Conservation (phyloP, 2,329 filamentous ascomycete genomes). For the Juglanconis oblonga region DNA sequence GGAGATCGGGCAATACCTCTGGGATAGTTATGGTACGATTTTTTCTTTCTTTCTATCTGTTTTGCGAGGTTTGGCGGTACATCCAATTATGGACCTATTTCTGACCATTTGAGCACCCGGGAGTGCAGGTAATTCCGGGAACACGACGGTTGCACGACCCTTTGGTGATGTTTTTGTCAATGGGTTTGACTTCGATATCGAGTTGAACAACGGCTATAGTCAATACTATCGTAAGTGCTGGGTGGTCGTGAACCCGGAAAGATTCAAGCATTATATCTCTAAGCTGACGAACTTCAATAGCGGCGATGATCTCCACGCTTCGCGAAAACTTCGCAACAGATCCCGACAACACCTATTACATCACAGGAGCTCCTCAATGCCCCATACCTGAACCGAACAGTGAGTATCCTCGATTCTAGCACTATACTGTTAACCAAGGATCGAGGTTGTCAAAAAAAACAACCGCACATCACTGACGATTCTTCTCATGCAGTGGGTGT, state of each 20-base stretch:
- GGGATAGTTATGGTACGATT: conserved; percentile 38
- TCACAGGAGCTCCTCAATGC: conserved; percentile 46
- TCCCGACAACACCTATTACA: conserved; percentile 34
- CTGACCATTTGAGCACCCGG: background rate
- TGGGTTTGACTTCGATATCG: conserved; percentile 43
- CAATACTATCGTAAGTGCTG: conserved; percentile 28
- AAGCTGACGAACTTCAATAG: too few relatives aligned
- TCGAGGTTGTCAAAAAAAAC: background rate
- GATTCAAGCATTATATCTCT: too few relatives aligned
- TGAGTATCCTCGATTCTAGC: background rate
- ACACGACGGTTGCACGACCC: conserved; percentile 30
- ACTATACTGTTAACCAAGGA: background rate
- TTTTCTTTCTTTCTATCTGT: background rate
- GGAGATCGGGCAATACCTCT: conserved; percentile 40
- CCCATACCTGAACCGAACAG: conserved; percentile 41
- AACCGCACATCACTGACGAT: background rate
- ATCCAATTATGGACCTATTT: background rate
- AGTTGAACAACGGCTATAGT: conserved; percentile 30
- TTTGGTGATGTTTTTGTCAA: conserved; percentile 42
- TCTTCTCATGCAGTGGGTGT: conserved; percentile 25
- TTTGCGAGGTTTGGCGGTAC: background rate
- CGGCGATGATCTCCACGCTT: conserved; percentile 25
- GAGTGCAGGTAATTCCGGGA: conserved; percentile 27
- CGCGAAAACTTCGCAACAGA: conserved; percentile 33
- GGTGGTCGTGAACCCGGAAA: too few relatives aligned